Evolutionary conservation across 352 stramenopile genomes (phyloP).

Genomic region (Globisporangium camurandrum): DNA sequence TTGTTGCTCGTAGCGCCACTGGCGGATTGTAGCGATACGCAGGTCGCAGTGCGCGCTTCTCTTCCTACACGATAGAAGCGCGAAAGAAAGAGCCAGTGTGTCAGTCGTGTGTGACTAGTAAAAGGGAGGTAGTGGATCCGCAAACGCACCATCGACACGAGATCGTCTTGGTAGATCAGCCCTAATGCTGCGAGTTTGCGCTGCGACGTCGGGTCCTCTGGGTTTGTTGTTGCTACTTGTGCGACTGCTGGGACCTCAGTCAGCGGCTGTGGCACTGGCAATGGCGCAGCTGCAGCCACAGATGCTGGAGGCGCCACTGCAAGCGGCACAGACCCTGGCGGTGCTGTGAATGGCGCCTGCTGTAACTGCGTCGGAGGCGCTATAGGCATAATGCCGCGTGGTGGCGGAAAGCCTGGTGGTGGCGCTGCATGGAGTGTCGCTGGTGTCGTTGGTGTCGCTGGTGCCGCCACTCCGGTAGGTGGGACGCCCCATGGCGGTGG

Average conservation of each 20-base stretch:
- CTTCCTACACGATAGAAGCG: too few relatives aligned
- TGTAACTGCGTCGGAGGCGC: conserved; percentile 3
- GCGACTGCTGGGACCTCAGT: conserved; percentile 5
- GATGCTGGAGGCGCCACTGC: conserved; percentile 12
- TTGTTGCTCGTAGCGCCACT: conserved; percentile 5
- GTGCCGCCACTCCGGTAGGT: too few relatives aligned
- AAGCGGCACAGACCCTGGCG: conserved; percentile 11
- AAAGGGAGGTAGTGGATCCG: background rate
- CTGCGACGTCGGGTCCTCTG: conserved; percentile 19
- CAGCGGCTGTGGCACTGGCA: background rate
- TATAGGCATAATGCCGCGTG: conserved; percentile 2
- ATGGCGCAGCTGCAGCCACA: background rate
- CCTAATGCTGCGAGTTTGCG: conserved; percentile 21
- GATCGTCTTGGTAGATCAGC: conserved; percentile 47
- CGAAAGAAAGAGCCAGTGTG: too few relatives aligned
- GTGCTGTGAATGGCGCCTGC: conserved; percentile 1
- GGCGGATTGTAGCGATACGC: conserved; percentile 70
- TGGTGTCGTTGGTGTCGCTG: too few relatives aligned
- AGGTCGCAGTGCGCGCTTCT: conserved; percentile 68
- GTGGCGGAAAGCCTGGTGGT: conserved; percentile 6
- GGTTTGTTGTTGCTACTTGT: conserved; percentile 5
- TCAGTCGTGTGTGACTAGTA: too few relatives aligned
- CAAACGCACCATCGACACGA: conserved; percentile 44
- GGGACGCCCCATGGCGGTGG: conserved; percentile 8
- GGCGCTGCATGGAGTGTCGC: conserved; percentile 8